Evolutionary conservation across 2,329 filamentous ascomycete genomes (phyloP).

Genomic region (Ophiocordyceps camponoti-leonardi): DNA sequence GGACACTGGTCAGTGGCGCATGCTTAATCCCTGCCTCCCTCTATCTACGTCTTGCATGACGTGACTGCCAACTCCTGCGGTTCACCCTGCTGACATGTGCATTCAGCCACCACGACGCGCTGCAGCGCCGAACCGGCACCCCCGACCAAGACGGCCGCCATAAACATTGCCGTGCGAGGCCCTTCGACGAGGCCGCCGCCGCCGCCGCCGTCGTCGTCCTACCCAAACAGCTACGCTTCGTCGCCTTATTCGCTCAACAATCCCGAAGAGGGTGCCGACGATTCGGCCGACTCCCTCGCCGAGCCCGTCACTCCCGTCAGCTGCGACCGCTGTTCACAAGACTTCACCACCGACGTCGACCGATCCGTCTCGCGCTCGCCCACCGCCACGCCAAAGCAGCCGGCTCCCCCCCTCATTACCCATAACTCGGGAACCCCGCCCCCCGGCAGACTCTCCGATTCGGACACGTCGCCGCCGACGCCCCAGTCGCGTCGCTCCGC

Average conservation of each 20-base stretch:
- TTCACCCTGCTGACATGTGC: conserved; percentile 4
- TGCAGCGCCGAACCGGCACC: background rate
- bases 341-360: conserved; percentile 27
- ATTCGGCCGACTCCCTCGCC: conserved; percentile 40
- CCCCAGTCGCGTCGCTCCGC: conserved; percentile 22
- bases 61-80: conserved; percentile 5
- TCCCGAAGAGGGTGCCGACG: conserved; percentile 33
- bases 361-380: conserved; percentile 5
- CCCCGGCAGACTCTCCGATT: conserved; percentile 8
- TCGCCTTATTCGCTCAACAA: conserved; percentile 27
- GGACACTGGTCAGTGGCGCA: background rate
- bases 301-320: conserved; percentile 47
- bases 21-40: background rate
- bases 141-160: background rate
- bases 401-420: background rate
- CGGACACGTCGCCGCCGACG: conserved; percentile 8
- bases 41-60: conserved; percentile 2
- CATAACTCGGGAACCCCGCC: background rate
- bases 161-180: background rate
- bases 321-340: conserved; percentile 35
- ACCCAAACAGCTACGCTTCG: conserved; percentile 15
- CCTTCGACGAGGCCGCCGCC: conserved; percentile 2
- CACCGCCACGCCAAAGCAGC: conserved; percentile 1
- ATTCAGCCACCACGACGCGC: background rate
- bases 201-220: background rate